Base-by-base conservation (phyloP, 208 protist species). In the Leishmania arabica region DNA sequence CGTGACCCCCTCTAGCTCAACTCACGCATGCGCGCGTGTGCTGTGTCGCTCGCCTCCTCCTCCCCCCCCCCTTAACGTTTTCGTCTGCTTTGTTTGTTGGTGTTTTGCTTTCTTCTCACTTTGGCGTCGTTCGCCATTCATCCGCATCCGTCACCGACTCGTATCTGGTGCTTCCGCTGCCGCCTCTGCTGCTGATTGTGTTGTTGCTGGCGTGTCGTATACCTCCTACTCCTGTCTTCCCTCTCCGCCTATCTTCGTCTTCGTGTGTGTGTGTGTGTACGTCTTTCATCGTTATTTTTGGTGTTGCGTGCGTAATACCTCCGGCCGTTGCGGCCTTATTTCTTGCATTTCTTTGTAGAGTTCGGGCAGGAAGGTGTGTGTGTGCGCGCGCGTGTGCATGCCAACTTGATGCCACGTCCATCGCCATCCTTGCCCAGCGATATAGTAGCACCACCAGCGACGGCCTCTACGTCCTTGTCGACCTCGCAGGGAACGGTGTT, bases 381-480 rank as follows among this genome's bases (percentile, higher is more conserved):
- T 74, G 40, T 40, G 37, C 3, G 54, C 4, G 54, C 4, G 34
- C 11, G 31, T 3, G 53, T 17, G 3, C 15, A 1, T 47, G 15
- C 73, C 54, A 17, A 11, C 54, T 64, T 7, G 8, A 68, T 78
- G 58, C 58, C 56, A 17, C 58, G 21, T 8, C 15, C 75, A 80
- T 40, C 77, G 31, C 13, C 62, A 40, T 56, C 60, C 74, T 58
- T 58, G 81, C 13, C 79, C 56, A 80, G 58, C 65, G 42, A 31
- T 58, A 47, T 62, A 84, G 62, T 37, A 37, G 62, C 68, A 81
- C 49, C 45, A 54, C 42, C 79, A 81, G 27, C 72, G 78, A 27
- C 77, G 70, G 56, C 1, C 66, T 71, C 19, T 40, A 71, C 66
- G 66, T 71, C 66, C 15, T 45, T 27, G 40, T 71, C 66, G 34